A percentile compares a stretch with the other conserved stretches of the same genome.
Evolutionary conservation across 129 eudicot genomes (phyloP).

Genomic region (Arctium lappa): DNA sequence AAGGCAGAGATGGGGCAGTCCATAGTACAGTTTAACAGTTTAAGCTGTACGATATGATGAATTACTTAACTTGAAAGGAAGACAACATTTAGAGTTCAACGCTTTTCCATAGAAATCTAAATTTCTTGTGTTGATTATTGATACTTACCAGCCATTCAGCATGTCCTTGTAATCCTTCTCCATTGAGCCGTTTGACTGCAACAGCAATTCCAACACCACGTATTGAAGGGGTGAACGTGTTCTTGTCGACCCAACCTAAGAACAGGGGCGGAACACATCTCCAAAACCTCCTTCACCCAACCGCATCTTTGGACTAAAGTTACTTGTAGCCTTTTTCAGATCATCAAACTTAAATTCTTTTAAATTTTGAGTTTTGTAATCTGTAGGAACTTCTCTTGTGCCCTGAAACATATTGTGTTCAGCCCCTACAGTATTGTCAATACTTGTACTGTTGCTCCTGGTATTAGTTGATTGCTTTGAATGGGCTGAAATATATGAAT

Average conservation of each 20-base stretch:
- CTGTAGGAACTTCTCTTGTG: background rate
- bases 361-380: background rate
- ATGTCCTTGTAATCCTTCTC: background rate
- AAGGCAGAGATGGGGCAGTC: background rate
- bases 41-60: background rate
- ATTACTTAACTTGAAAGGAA: background rate
- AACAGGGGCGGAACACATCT: background rate
- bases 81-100: background rate
- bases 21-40: background rate
- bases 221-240: background rate
- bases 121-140: background rate
- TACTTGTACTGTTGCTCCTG: background rate
- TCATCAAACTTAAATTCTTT: slow-evolving; percentile 4
- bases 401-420: background rate
- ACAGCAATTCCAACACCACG: background rate
- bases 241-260: background rate
- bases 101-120: background rate
- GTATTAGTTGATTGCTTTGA: background rate
- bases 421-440: background rate
- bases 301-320: background rate
- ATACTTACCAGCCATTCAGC: background rate
- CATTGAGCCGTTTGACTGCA: background rate
- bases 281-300: background rate
- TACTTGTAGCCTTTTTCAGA: background rate
- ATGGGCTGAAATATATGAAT: slow-evolving; percentile 9